phyloP scores from a whole-genome alignment of 805 yeast species.

The Saturnispora ahearnii region DNA sequence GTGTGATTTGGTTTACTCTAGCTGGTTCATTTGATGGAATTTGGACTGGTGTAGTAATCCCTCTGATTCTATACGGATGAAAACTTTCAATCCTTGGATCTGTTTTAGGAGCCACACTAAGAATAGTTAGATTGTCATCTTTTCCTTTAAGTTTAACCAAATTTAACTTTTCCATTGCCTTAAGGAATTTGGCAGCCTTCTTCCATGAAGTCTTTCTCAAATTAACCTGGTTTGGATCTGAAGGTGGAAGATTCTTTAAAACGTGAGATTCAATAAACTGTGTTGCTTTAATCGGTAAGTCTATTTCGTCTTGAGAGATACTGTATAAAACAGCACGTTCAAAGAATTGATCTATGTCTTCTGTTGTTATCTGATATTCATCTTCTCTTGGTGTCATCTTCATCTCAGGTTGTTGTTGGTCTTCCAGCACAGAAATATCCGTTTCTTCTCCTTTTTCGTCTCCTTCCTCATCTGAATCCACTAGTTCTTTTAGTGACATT shows the following conservation, averaged over 20 bases:
- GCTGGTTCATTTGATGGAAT: constrained; percentile 8
- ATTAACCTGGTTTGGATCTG: constrained; percentile 44
- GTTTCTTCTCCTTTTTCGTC: neutral
- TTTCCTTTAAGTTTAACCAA: constrained; percentile 70
- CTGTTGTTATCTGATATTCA: constrained; percentile 36
- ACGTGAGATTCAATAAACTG: constrained; percentile 65
- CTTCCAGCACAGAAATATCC: neutral
- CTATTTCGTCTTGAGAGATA: constrained; percentile 45
- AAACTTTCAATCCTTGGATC: constrained; percentile 48
- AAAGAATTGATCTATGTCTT: constrained; percentile 70
- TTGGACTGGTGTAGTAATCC: constrained; percentile 13
- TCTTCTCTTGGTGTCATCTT: constrained; percentile 20
- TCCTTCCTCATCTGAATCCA: neutral
- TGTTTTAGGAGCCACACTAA: constrained; percentile 37
- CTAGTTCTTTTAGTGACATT: too few species aligned
- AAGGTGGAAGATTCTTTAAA: constrained; percentile 62
- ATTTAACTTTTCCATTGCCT: constrained; percentile 73
- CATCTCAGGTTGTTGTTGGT: constrained; percentile 7
- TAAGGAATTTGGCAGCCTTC: constrained; percentile 76
- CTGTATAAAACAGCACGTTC: constrained; percentile 63
- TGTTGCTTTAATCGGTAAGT: constrained; percentile 64
- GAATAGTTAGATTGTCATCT: constrained; percentile 66
- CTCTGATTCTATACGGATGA: constrained; percentile 47
- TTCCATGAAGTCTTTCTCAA: constrained; percentile 84
- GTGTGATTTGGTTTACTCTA: constrained; percentile 11